Conservation (phyloP, 129 eudicot genomes). For the Lactuca sativa region DNA sequence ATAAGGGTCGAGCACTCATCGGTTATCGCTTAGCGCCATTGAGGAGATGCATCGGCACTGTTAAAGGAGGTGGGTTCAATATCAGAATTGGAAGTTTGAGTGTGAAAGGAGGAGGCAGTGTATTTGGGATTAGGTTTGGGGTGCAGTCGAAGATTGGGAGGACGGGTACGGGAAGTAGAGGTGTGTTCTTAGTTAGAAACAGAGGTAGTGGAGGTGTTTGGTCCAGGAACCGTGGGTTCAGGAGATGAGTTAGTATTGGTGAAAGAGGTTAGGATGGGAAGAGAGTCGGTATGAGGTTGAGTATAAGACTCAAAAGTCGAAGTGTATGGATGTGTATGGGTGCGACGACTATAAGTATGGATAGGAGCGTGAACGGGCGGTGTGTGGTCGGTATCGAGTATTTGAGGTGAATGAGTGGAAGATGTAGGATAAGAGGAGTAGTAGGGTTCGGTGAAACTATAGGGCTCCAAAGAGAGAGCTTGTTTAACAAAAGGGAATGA, state of each 20-base stretch:
- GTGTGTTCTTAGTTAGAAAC: too few species aligned
- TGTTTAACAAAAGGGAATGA: too few species aligned
- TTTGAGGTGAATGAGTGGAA: too few species aligned
- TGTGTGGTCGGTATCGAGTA: too few species aligned
- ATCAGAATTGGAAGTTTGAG: not conserved
- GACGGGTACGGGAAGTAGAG: not conserved
- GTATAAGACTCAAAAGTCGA: too few species aligned
- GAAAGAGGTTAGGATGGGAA: too few species aligned
- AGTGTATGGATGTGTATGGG: too few species aligned
- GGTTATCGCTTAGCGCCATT: not conserved
- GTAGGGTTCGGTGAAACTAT: too few species aligned
- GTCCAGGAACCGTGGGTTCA: too few species aligned
- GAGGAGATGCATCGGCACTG: not conserved
- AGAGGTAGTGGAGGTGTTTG: too few species aligned
- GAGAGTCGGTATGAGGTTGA: not conserved
- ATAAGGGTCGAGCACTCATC: not conserved
- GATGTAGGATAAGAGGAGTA: not conserved
- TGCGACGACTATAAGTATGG: not conserved
- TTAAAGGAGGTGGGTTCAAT: not conserved
- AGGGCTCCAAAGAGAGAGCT: too few species aligned
- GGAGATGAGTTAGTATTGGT: too few species aligned
- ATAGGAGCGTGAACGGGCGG: not conserved
- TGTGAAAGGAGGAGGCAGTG: not conserved
- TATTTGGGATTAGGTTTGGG: conserved; percentile 2
- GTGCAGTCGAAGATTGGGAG: conserved; percentile 2